Base-by-base conservation (phyloP, 2,329 filamentous ascomycete species). In the Anthostomella pinea region DNA sequence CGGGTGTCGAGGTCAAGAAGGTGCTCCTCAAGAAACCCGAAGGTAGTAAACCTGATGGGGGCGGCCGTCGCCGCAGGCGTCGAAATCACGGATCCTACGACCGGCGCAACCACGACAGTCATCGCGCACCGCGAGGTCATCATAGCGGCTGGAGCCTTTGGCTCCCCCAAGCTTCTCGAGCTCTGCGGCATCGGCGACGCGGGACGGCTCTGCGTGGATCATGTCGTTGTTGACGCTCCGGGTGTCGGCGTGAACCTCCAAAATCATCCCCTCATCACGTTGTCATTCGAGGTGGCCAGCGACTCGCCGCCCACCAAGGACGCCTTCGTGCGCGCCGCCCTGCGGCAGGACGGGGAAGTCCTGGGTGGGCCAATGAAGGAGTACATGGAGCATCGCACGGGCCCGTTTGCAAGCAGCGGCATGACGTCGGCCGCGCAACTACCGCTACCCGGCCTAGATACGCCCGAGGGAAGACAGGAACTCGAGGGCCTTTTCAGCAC, bases 121-220 rank as follows among this genome's bases (percentile, higher is more conserved):
- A 40, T 28, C 6, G 62, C 61, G 2, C 47, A 42, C 2, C 61
- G 52, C 17, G 69, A 73, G 39, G 60, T 73, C 3, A 63, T 72
- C 17, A 29, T 73, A 4, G 57, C 60, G 2, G 66, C 64, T 5
- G 69, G 69, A 2, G 51, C 61, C 1, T 58, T 71, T 41, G 62
- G 68, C 34, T 61, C 62, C 1, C 67, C 70, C 4, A 57, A 63
- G 13, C 48, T 73, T 18, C 58, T 73, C 5, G 63, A 72, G 44
- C 54, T 68, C 6, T 69, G 65, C 2, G 65, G 67, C 2, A 57
- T 70, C 28, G 68, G 68, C 14, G 43, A 57, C 6, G 51, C 46
- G 17, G 41, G 41, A 2, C 51, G 66, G 5, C 52, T 72, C 1
- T 51, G 56, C 5, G 54, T 50, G 4, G 55, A 65, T 11, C 39